These are phyloP conservation scores for Verruconis gallopava DNA, from an alignment of 2,329 filamentous ascomycete species.

Conservation along the genomic window DNA sequence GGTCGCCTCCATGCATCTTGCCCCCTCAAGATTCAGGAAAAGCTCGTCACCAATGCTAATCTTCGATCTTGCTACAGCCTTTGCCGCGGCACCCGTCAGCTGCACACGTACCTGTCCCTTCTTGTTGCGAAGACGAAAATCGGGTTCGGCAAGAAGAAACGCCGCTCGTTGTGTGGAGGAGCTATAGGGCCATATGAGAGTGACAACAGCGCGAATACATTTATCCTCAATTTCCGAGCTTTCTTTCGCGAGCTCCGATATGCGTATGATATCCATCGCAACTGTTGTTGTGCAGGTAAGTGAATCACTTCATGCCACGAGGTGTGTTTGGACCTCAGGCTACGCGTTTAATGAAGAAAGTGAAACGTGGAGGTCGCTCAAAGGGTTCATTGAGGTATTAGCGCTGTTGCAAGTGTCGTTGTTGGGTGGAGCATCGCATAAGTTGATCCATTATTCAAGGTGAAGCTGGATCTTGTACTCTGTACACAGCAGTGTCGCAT, in stretches of 20 bases:
- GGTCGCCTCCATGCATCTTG: constrained; percentile 47
- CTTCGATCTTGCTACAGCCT: constrained; percentile 50
- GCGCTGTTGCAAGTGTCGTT: too few species aligned
- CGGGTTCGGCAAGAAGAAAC: constrained; percentile 71
- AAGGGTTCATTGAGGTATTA: too few species aligned
- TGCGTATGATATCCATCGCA: constrained; percentile 12
- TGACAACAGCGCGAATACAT: constrained; percentile 56
- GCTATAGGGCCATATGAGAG: constrained; percentile 85
- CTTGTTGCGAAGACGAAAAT: constrained; percentile 63
- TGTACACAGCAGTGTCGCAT: too few species aligned
- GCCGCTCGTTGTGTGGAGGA: constrained; percentile 60
- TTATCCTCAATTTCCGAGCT: constrained; percentile 16
- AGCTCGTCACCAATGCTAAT: constrained; percentile 71
- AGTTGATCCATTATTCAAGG: too few species aligned
- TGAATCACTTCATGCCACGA: too few species aligned
- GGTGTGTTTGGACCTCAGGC: too few species aligned
- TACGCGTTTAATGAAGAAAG: too few species aligned
- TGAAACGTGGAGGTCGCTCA: too few species aligned
- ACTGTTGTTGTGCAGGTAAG: background rate
- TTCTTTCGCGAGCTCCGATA: constrained; percentile 8
- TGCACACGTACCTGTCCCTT: constrained; percentile 72
- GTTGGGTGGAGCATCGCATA: too few species aligned
- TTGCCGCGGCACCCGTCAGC: constrained; percentile 59
- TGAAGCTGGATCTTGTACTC: too few species aligned
- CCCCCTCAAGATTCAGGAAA: constrained; percentile 54